Conservation (phyloP, 75 land plant species). For the Selaginella tamariscina region DNA sequence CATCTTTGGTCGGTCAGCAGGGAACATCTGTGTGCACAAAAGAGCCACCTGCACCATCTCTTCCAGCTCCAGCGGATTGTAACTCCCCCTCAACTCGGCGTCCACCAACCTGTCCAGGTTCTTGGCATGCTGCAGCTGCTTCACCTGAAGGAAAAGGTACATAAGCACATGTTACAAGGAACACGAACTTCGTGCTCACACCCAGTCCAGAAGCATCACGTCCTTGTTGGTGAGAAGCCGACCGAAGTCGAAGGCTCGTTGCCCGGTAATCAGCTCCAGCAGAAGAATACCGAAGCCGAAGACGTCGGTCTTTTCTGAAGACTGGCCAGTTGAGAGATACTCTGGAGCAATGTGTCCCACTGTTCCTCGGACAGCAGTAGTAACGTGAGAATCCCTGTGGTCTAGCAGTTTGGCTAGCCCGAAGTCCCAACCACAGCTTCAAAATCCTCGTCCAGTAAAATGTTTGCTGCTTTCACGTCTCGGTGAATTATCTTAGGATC, state of each 20-base stretch:
- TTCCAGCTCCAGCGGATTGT: constrained; percentile 34
- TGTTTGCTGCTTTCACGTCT: constrained; percentile 94
- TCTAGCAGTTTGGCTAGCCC: constrained; percentile 79
- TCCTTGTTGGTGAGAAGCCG: constrained; percentile 67
- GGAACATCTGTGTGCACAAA: constrained; percentile 26
- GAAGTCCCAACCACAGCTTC: constrained; percentile 81
- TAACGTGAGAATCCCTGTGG: constrained; percentile 22
- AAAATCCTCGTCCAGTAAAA: constrained; percentile 73
- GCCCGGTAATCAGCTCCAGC: constrained; percentile 62
- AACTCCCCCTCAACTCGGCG: constrained; percentile 44
- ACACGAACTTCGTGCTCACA: too few relatives aligned
- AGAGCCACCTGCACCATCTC: constrained; percentile 28
- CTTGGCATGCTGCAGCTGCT: constrained; percentile 50
- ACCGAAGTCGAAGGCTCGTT: constrained; percentile 66
- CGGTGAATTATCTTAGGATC: constrained; percentile 95
- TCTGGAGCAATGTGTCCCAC: constrained; percentile 43
- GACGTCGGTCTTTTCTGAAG: constrained; percentile 39
- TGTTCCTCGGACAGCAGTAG: constrained; percentile 34
- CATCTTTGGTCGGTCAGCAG: constrained; percentile 38
- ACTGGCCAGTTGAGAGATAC: constrained; percentile 39
- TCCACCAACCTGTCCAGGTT: constrained; percentile 45
- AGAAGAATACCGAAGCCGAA: constrained; percentile 65
- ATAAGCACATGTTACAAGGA: too few relatives aligned
- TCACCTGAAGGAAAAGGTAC: constrained; percentile 48
- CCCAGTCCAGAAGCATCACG: constrained; percentile 72